Conservation (phyloP, 306 rosid genomes). For the Inga leiocalycina region DNA sequence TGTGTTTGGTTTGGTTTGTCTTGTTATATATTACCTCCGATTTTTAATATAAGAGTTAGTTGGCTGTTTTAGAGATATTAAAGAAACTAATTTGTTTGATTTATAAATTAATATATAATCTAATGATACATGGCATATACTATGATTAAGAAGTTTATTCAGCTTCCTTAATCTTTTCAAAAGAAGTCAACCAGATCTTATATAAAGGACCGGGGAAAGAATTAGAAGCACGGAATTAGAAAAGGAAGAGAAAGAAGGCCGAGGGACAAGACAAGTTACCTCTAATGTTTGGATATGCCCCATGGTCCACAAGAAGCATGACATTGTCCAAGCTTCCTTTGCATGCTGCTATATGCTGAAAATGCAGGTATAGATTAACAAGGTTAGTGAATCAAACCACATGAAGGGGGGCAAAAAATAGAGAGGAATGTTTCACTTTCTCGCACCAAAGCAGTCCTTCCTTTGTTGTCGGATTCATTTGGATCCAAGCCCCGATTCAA, state of each 20-base stretch:
- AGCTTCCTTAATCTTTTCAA: no score
- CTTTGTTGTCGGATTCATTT: slow-evolving; percentile 77
- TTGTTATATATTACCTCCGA: background rate
- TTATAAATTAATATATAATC: no score
- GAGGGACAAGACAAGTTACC: slow-evolving; percentile 51
- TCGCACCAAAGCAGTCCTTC: slow-evolving; percentile 84
- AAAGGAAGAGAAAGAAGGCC: slow-evolving; percentile 2
- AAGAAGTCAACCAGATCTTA: no score
- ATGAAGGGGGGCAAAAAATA: background rate
- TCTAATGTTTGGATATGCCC: slow-evolving; percentile 73
- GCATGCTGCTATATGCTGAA: slow-evolving; percentile 77
- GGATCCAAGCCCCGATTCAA: slow-evolving; percentile 75
- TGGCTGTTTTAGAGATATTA: no score
- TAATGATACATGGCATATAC: no score
- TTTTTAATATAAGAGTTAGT: no score
- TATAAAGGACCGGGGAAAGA: no score
- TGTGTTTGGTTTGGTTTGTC: background rate
- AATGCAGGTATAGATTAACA: slow-evolving; percentile 25
- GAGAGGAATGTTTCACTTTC: slow-evolving; percentile 28
- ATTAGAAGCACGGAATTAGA: background rate
- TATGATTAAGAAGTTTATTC: no score
- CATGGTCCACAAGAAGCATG: slow-evolving; percentile 66
- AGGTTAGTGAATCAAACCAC: background rate
- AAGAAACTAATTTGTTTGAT: no score
- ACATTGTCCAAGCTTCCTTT: slow-evolving; percentile 78